Base-by-base conservation (phyloP, 164 flowering plant genomes). In the Aristolochia contorta region DNA sequence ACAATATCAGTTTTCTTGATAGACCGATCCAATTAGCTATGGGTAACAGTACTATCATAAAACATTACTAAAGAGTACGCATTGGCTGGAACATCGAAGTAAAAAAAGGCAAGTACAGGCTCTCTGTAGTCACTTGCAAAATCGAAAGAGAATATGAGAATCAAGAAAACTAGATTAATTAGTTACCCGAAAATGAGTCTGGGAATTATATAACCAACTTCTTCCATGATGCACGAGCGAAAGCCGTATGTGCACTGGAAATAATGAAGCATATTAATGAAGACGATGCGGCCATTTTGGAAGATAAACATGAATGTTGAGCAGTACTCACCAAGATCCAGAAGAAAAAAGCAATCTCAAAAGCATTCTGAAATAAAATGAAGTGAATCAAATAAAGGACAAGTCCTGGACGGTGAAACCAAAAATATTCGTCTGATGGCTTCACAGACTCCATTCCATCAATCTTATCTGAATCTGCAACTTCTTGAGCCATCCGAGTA, bases 261-360 rank as follows among this genome's bases (percentile, higher is more conserved):
- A 57, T n/a, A 46, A 6, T 19, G 21, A 56, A 16, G 41, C 33
- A 54, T 21, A 54, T 66, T 10, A n/a, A 45, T 37, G 20, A 41
- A 0, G 10, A 6, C 6, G 18, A 19, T 19, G 57, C 18, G 18
- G 32, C 32, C 46, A 16, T 12, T 19, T 25, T 67, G 4, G 12
- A 30, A 19, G 53, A 24, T 32, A 13, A 57, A 18, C 25, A 53
- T 1, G 15, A 53, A 55, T 55, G 19, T 59, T 4, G 21, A 50
- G n/a, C n/a, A n/a, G 33, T 33, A 55, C 79, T 77, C 67, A 89
- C 96, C 97, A 65, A 82, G 55, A 93, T 85, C 97, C 97, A 93
- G 75, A 90, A 86, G 84, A 93, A 90, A 67, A 82, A 83, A 55
- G 91, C 99, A 12, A 93, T 86, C 82, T 93, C 99, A 66, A 93